phyloP scores from a whole-genome alignment of 192 early-diverging fungal species.

The Umbelopsis sp. region DNA sequence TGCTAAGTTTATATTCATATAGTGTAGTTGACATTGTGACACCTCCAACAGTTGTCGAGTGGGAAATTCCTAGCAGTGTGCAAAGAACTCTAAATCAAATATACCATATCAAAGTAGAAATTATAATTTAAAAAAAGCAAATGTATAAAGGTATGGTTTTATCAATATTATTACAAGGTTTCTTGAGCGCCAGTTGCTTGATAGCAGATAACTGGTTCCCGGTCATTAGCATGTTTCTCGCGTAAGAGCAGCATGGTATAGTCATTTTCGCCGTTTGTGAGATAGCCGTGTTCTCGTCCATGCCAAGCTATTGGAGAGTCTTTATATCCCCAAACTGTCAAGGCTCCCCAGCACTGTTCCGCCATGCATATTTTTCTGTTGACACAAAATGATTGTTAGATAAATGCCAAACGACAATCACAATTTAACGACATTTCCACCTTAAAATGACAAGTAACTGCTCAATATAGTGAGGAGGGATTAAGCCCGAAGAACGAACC shows the following conservation, averaged over 20 bases:
- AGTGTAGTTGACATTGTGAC: neutral
- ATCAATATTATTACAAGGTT: slow-evolving; percentile 3
- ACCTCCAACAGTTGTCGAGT: neutral
- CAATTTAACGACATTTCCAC: neutral
- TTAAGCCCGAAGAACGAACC: neutral
- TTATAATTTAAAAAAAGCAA: too few relatives aligned
- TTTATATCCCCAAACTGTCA: slow-evolving; percentile 31
- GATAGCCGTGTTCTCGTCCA: slow-evolving; percentile 21
- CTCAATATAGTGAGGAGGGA: neutral
- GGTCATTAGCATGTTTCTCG: neutral
- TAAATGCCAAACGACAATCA: neutral
- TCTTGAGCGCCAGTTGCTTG: neutral
- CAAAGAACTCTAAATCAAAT: too few relatives aligned
- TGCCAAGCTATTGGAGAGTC: slow-evolving; percentile 34
- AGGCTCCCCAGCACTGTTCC: slow-evolving; percentile 22
- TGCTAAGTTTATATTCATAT: neutral
- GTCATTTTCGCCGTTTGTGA: slow-evolving; percentile 34
- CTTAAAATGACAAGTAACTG: neutral
- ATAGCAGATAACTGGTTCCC: neutral
- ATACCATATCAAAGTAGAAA: too few relatives aligned
- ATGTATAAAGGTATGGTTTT: neutral
- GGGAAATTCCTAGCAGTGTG: neutral
- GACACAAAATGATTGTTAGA: neutral
- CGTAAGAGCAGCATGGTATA: slow-evolving; percentile 31
- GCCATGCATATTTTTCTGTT: neutral